Evolutionary conservation across 2,329 filamentous ascomycete species (phyloP), one percentile per base, ranked within the genome.

Genomic region (Neonectria faginata): DNA sequence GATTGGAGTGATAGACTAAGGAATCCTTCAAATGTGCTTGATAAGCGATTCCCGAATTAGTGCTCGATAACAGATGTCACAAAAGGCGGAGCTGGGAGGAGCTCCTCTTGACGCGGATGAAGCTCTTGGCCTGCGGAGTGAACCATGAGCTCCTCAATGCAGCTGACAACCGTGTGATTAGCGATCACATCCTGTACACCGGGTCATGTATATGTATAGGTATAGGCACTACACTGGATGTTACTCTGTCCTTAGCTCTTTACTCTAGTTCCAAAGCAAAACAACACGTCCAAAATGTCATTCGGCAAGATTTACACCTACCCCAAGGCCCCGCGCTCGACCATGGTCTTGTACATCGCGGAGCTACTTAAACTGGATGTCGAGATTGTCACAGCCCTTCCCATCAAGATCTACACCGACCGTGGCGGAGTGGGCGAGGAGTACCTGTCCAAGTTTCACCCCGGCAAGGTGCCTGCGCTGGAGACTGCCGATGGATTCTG

Each of bases 261-360:
- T 16, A 31, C 16, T 16, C 27, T 18, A 16, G 16, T 12, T 25
- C 25, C 5, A 39, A 36, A 33, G 22, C 10, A 3, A 53, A 29
- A 5, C 36, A 18, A 33, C 5, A 11, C 20, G 12, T 36, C 22
- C 52, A 62, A 20, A 9, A 65, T 65, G 62, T 47, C 58, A 1
- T 57, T 55, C n/a, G 54, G 50, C 22, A 61, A 57, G n/a, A 61
- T 62, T 48, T 65, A 62, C 48, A 65, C 62, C 7, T 65, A 65
- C 44, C 62, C 62, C 12, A 65, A 65, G 31, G 62, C 62, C 10
- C 62, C 62, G 39, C 57, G 62, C 44, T 65, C 62, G 41, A 65
- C 62, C 8, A 65, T 65, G 62, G 62, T 65, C 44, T 51, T 65
- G 39, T 65, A 65, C 53, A 54, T 65, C 14, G 62, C 62, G n/a